Conservation (phyloP, 371 early-diverging fungal species). For the Lichtheimia ornata region DNA sequence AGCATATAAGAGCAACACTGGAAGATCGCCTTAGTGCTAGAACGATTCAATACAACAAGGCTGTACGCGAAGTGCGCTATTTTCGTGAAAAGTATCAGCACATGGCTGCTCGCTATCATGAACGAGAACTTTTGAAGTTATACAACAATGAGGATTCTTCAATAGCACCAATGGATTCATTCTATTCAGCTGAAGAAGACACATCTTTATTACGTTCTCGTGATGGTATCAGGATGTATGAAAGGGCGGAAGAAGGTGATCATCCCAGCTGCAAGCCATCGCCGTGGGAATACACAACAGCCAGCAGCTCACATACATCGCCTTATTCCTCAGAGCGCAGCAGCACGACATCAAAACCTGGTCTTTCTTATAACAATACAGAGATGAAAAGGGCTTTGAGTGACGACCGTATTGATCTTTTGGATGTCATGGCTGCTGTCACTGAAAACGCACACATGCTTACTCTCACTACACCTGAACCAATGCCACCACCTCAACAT, state of each 20-base stretch:
- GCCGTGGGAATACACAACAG: too few relatives aligned
- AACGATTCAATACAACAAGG: slow-evolving; percentile 14
- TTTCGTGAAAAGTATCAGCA: slow-evolving; percentile 13
- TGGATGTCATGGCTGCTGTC: neutral
- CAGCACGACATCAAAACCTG: neutral
- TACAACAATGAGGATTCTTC: too few relatives aligned
- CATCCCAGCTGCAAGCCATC: too few relatives aligned
- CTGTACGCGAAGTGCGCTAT: slow-evolving; percentile 18
- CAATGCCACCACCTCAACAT: neutral
- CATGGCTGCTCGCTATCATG: neutral
- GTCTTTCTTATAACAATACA: neutral
- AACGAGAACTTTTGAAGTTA: neutral
- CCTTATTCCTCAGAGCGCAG: neutral
- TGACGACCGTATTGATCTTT: neutral
- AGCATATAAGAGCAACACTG: neutral
- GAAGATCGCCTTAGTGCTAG: neutral
- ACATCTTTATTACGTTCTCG: neutral
- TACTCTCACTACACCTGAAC: too few relatives aligned
- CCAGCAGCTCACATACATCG: too few relatives aligned
- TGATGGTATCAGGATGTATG: neutral
- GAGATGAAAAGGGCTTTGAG: neutral
- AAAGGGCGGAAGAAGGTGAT: neutral
- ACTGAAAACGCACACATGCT: too few relatives aligned
- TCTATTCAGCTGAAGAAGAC: neutral
- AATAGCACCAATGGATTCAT: too few relatives aligned